Evolutionary conservation across 768 basidiomycete genomes (phyloP).

Genomic region (Calocera cornea): DNA sequence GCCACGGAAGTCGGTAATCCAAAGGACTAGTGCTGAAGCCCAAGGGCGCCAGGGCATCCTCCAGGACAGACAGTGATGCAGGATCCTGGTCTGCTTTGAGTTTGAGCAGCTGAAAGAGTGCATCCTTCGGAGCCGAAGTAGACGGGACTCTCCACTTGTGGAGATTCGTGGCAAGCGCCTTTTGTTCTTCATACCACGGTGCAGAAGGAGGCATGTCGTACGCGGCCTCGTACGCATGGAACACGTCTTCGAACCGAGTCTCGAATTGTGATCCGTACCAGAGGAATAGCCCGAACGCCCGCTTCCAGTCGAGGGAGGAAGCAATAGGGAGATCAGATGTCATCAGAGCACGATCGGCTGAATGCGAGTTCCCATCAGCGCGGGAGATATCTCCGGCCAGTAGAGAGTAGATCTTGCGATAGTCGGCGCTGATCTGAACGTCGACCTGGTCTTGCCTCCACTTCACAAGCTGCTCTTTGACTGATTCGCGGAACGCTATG

Average conservation of each 20-base stretch:
- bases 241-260: slow-evolving; percentile 54
- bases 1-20: slow-evolving; percentile 85
- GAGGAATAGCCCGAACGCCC: slow-evolving; percentile 74
- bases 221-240: slow-evolving; percentile 43
- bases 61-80: slow-evolving; percentile 31
- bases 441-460: slow-evolving; percentile 74
- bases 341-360: slow-evolving; percentile 4
- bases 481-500: slow-evolving; percentile 53
- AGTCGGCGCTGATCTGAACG: slow-evolving; percentile 46
- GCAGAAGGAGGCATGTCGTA: slow-evolving; percentile 28
- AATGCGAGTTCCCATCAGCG: slow-evolving; percentile 26
- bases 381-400: slow-evolving; percentile 55
- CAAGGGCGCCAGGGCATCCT: slow-evolving; percentile 49
- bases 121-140: slow-evolving; percentile 35
- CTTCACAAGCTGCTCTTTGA: slow-evolving; percentile 58
- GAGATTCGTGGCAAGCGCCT: background rate
- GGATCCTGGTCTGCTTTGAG: slow-evolving; percentile 59
- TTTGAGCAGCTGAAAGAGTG: slow-evolving; percentile 66
- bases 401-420: slow-evolving; percentile 70
- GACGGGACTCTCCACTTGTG: slow-evolving; percentile 12
- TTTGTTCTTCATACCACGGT: slow-evolving; percentile 40
- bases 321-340: slow-evolving; percentile 42
- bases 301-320: slow-evolving; percentile 82
- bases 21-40: slow-evolving; percentile 61
- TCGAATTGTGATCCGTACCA: slow-evolving; percentile 64